Percentiles rank a stretch among this genome's conserved stretches.
Evolutionary conservation across 2,329 filamentous ascomycete species (phyloP).

Genomic region (Arthrobotrys entomopaga): DNA sequence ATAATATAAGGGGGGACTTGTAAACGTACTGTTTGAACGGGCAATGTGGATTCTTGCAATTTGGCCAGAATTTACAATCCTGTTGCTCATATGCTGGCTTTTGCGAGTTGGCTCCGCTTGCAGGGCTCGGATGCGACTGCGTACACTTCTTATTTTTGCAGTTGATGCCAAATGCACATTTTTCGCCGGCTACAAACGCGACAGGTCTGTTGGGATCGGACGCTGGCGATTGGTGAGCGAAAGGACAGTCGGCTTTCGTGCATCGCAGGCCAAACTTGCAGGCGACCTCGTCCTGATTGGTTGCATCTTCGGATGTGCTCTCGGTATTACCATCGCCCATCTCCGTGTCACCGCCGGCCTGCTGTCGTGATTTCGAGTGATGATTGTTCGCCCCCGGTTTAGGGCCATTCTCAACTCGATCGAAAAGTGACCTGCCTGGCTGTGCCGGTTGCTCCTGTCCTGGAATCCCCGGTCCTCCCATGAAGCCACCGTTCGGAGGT

Average conservation of each 20-base stretch:
- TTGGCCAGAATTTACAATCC: slow-evolving; percentile 90
- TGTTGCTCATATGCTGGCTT: slow-evolving; percentile 82
- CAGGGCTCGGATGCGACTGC: slow-evolving; percentile 89
- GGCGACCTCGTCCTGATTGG: slow-evolving; percentile 59
- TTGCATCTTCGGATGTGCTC: slow-evolving; percentile 26
- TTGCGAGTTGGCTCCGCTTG: slow-evolving; percentile 65
- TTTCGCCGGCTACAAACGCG: slow-evolving; percentile 78
- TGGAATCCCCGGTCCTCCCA: slow-evolving; percentile 38
- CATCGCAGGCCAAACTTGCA: slow-evolving; percentile 93
- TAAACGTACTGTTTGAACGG: slow-evolving; percentile 77
- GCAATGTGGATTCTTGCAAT: slow-evolving; percentile 87
- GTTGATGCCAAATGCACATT: slow-evolving; percentile 83
- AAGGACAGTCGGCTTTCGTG: slow-evolving; percentile 88
- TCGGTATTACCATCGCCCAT: slow-evolving; percentile 47
- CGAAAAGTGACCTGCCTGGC: slow-evolving; percentile 43
- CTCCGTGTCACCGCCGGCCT: slow-evolving; percentile 40
- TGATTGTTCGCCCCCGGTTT: slow-evolving; percentile 58
- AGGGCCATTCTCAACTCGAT: slow-evolving; percentile 60
- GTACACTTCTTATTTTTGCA: slow-evolving; percentile 98
- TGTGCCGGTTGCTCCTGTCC: slow-evolving; percentile 18
- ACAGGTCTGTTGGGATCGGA: slow-evolving; percentile 76
- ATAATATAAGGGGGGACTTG: neutral
- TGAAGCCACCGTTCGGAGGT: slow-evolving; percentile 57
- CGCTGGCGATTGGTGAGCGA: slow-evolving; percentile 92
- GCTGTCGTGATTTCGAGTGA: slow-evolving; percentile 32